Evolutionary conservation across 345 rosid species (phyloP), one percentile per base, ranked within the genome.

Genomic region (Eucalyptus coolabah): DNA sequence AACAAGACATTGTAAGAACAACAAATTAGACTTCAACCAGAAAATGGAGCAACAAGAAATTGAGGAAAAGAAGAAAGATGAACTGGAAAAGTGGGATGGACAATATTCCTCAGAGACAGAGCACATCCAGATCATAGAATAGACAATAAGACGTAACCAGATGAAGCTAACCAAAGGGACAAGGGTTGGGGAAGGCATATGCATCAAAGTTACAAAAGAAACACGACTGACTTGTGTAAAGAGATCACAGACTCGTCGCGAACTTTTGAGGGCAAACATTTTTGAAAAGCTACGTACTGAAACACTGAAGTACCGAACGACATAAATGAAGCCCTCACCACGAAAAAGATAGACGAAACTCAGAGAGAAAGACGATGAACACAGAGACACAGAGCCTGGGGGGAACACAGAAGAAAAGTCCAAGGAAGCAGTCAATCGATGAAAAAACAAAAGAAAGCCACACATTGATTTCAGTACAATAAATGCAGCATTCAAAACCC

Each of bases 381-480:
- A 87, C 90, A 91, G 89, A 91, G 88, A 67, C 44, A 91, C 91
- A 86, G 89, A 89, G 92, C 90, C 88, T 47, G 65, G 12, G 83
- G n/a, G 83, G 86, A 87, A 93, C 89, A 81, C 23, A 87, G 67
- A 51, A 49, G 82, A 51, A 91, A 88, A 53, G 89, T 51, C 51
- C 86, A 88, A 69, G 89, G 93, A 92, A 93, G 90, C 95, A 93
- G 96, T 96, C 97, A 96, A 95, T 91, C 93, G 88, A 45, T 51
- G 53, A 53, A 86, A 50, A 91, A 92, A 85, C 86, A 87, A 88
- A 90, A 91, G 92, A 91, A 86, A 51, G 53, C 60, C 60, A 50
- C 87, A 32, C 95, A 94, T 93, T 92, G 96, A 91, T 93, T 93
- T 95, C 98, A 94, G 97, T 90, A 93, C 95, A 91, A 91, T 90